Evolutionary conservation across 495 filamentous ascomycete genomes (phyloP), one percentile per base, ranked within the genome.

Genomic region (Oidiodendron maius): DNA sequence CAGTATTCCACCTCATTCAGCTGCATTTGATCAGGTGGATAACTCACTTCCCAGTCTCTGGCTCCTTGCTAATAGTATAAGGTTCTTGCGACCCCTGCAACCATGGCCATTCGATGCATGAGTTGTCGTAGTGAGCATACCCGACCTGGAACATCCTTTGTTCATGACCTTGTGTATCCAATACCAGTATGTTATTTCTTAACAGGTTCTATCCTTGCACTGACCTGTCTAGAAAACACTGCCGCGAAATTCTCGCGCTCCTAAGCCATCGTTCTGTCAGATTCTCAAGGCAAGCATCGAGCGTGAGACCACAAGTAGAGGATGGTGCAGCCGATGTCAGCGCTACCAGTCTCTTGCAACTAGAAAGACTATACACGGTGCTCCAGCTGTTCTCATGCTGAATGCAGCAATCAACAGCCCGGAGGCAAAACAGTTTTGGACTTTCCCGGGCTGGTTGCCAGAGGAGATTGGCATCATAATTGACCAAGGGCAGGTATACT

Each of bases 401-500:
- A 95, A 96, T 61, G 78, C 91, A 3, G 86, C 82, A 4, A 74
- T 89, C 17, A 81, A 74, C 15, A 84, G 70, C 17, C 70, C 76
- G 0, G 83, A 93, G 46, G 82, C 84, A 21, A 80, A 82, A 50
- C 80, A 85, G 37, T 66, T 93, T 17, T 98, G 93, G 94, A 72
- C 83, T 5, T 86, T 80, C 20, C 89, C 87, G 4, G 86, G 83
- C 10, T 97, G 91, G 86, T 71, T 98, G 13, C 93, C 93, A 0
- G 85, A 89, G 55, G 87, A 95, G 57, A 87, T 98, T 55, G 93
- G 94, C 3, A 75, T 97, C 55, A 80, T 89, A 8, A 76, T 95
- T 21, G 85, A 91, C 21, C 59, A 67, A 42, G 76, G 77, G 22
- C 84, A 93, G 56, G 81, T 96, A 44, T 86, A 86, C 65, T 95